A percentile compares a stretch with the other conserved stretches of the same genome.
phyloP scores from a whole-genome alignment of 169 alveolate genomes.

The Plasmodium chabaudi region DNA sequence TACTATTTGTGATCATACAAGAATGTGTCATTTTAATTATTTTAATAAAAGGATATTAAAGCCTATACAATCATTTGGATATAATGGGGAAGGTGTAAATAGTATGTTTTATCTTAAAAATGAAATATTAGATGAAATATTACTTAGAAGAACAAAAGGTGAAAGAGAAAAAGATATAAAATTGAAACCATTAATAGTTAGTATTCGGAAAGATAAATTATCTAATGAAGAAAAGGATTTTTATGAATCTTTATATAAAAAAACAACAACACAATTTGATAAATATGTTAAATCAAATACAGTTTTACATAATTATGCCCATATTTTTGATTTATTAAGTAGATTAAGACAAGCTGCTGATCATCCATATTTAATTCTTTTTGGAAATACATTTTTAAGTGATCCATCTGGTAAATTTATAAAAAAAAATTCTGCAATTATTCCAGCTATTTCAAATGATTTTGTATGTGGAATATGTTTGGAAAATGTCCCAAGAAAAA shows the following conservation, averaged over 20 bases:
- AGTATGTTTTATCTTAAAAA: constrained; percentile 81
- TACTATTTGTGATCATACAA: constrained; percentile 87
- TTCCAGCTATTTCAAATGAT: constrained; percentile 79
- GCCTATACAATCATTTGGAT: constrained; percentile 89
- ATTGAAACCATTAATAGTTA: constrained; percentile 88
- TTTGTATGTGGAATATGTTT: constrained; percentile 85
- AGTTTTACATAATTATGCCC: constrained; percentile 92
- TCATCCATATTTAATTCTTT: constrained; percentile 91
- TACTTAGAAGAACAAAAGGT: constrained; percentile 90
- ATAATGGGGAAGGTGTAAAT: constrained; percentile 86
- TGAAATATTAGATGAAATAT: constrained; percentile 79
- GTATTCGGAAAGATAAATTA: constrained; percentile 84
- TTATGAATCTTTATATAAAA: constrained; percentile 89
- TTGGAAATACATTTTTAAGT: constrained; percentile 84
- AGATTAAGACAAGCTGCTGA: constrained; percentile 94
- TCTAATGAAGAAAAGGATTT: constrained; percentile 88
- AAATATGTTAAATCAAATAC: constrained; percentile 89
- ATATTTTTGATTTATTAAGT: constrained; percentile 90
- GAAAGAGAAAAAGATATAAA: constrained; percentile 90
- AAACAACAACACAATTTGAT: constrained; percentile 82
- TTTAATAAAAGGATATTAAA: constrained; percentile 88
- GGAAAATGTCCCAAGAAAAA: constrained; percentile 79
- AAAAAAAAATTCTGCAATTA: constrained; percentile 59
- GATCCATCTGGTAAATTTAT: constrained; percentile 80
- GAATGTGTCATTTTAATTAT: constrained; percentile 88